These are phyloP conservation scores for Epichloe sibirici DNA, from an alignment of 2,329 filamentous ascomycete genomes.

Conservation along the genomic window DNA sequence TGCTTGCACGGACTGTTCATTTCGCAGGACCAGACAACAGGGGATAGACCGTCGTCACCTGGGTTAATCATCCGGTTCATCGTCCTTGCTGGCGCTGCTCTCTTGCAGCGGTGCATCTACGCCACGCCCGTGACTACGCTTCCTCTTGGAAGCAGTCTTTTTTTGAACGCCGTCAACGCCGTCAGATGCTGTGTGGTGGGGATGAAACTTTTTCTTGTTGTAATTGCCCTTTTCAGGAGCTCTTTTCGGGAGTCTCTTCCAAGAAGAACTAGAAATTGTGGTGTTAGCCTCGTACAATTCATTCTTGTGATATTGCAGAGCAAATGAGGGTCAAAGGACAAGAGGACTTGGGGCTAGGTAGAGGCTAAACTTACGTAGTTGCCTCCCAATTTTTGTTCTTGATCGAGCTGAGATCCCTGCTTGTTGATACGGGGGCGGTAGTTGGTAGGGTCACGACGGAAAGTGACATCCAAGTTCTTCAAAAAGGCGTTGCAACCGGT, in stretches of 20 bases:
- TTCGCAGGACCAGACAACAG: conserved; percentile 51
- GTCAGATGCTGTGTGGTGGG: conserved; percentile 18
- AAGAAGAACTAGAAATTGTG: conserved; percentile 65
- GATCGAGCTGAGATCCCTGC: conserved; percentile 85
- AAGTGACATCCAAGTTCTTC: conserved; percentile 94
- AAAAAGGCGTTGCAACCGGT: conserved; percentile 95
- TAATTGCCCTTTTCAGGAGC: conserved; percentile 44
- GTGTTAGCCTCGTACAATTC: conserved; percentile 9
- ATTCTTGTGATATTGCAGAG: neutral
- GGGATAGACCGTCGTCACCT: conserved; percentile 51
- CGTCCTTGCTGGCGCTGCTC: conserved; percentile 47
- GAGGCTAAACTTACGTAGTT: conserved; percentile 63
- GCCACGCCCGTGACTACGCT: conserved; percentile 17
- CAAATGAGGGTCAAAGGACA: neutral
- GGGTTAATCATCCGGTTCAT: conserved; percentile 51
- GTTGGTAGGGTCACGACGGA: conserved; percentile 93
- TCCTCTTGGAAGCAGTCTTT: conserved; percentile 20
- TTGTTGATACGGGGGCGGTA: conserved; percentile 99
- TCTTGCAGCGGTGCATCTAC: conserved; percentile 27
- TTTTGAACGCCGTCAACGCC: conserved; percentile 32
- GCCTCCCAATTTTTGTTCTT: conserved; percentile 87
- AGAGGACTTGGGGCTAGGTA: neutral
- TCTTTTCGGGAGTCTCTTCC: conserved; percentile 54
- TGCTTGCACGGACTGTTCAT: conserved; percentile 7
- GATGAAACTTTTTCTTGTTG: conserved; percentile 20